Conservation (phyloP, 2,329 filamentous ascomycete species). For the Arthroderma uncinatum region DNA sequence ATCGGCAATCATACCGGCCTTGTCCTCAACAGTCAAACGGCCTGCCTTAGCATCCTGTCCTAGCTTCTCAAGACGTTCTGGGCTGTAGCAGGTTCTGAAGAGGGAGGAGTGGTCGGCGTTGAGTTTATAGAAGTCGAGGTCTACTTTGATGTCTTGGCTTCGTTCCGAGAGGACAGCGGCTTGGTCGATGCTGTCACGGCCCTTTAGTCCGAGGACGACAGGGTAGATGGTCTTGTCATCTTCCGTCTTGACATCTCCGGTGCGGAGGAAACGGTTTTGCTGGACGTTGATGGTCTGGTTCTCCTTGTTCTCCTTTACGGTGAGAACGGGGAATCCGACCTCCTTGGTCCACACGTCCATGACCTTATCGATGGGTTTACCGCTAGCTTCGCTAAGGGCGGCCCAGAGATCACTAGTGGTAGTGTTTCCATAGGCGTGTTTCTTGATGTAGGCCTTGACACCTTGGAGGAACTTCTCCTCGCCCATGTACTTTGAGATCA, state of each 20-base stretch:
- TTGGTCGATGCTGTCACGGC: slow-evolving; percentile 64
- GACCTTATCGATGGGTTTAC: slow-evolving; percentile 77
- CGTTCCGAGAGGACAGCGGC: slow-evolving; percentile 60
- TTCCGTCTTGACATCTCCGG: slow-evolving; percentile 83
- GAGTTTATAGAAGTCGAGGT: slow-evolving; percentile 86
- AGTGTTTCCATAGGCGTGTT: slow-evolving; percentile 94
- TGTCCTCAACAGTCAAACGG: slow-evolving; percentile 74
- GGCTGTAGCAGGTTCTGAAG: slow-evolving; percentile 79
- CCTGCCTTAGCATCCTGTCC: slow-evolving; percentile 74
- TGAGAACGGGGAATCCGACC: slow-evolving; percentile 83
- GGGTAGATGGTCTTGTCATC: slow-evolving; percentile 83
- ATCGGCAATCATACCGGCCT: slow-evolving; percentile 89
- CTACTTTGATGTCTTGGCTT: slow-evolving; percentile 65
- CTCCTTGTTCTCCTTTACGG: slow-evolving; percentile 63
- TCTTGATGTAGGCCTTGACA: slow-evolving; percentile 81
- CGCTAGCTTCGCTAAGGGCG: slow-evolving; percentile 74
- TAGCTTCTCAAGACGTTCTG: slow-evolving; percentile 74
- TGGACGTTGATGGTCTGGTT: slow-evolving; percentile 70
- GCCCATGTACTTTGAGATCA: slow-evolving; percentile 92
- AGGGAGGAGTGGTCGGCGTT: slow-evolving; percentile 91
- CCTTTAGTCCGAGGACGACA: slow-evolving; percentile 75
- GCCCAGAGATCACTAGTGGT: slow-evolving; percentile 84
- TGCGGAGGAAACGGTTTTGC: slow-evolving; percentile 90
- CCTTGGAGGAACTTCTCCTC: slow-evolving; percentile 90
- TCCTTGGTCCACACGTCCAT: slow-evolving; percentile 98